phyloP scores from a whole-genome alignment of 2,329 filamentous ascomycete species.

The Aphanoascus verrucosus region DNA sequence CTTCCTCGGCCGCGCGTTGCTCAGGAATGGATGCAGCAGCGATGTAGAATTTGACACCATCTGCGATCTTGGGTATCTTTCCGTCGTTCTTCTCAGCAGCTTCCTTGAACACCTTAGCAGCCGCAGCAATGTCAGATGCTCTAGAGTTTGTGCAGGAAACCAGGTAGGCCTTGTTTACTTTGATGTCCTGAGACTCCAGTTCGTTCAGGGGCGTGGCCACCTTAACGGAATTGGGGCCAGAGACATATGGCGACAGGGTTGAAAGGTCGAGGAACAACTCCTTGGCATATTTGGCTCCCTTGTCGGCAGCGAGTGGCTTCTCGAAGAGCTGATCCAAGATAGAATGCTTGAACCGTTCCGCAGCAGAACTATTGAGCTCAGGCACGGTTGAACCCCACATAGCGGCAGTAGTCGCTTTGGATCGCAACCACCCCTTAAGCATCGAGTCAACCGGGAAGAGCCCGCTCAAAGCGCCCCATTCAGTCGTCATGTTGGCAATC shows the following conservation, averaged over 20 bases:
- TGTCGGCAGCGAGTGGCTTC: slow-evolving; percentile 59
- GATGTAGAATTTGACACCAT: slow-evolving; percentile 76
- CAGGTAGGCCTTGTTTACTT: slow-evolving; percentile 72
- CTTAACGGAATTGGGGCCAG: slow-evolving; percentile 87
- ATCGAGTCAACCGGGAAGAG: slow-evolving; percentile 70
- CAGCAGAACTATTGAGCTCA: slow-evolving; percentile 38
- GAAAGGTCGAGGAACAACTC: slow-evolving; percentile 70
- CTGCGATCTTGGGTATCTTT: slow-evolving; percentile 57
- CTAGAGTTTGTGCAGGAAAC: slow-evolving; percentile 85
- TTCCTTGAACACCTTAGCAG: slow-evolving; percentile 74
- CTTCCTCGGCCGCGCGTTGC: slow-evolving; percentile 64
- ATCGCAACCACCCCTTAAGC: slow-evolving; percentile 62
- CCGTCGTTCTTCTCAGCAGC: slow-evolving; percentile 53
- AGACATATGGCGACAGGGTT: slow-evolving; percentile 70
- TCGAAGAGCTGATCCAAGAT: slow-evolving; percentile 60
- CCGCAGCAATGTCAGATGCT: slow-evolving; percentile 67
- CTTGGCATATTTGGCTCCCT: slow-evolving; percentile 72
- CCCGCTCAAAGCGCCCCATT: slow-evolving; percentile 64
- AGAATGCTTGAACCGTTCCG: slow-evolving; percentile 58
- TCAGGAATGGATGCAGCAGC: slow-evolving; percentile 73
- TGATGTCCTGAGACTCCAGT: slow-evolving; percentile 62
- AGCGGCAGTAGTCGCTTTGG: slow-evolving; percentile 62
- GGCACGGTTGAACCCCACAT: slow-evolving; percentile 37
- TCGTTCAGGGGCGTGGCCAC: slow-evolving; percentile 66
- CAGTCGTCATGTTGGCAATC: slow-evolving; percentile 64